Evolutionary conservation across 768 basidiomycete species (phyloP), one percentile per base, ranked within the genome.

Genomic region (Suillus ampliporus): DNA sequence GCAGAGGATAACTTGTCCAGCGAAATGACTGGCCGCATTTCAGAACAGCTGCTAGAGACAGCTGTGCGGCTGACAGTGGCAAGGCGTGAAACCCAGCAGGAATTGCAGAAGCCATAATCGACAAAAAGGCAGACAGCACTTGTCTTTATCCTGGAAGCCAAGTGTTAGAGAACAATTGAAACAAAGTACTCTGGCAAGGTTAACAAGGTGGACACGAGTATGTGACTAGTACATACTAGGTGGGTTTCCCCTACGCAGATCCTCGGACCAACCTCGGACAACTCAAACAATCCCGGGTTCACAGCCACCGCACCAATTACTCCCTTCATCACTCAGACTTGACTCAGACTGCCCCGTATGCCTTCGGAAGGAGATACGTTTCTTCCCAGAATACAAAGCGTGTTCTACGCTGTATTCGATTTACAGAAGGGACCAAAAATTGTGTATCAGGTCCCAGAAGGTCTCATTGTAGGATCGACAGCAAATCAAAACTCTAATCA

Each of bases 331-430:
- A 13, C n/a, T n/a, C n/a, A n/a, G n/a, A n/a, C n/a, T n/a, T n/a
- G n/a, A n/a, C n/a, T n/a, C n/a, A 31, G 31, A 31, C 23, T n/a
- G 11, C 28, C 19, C 28, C 21, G 21, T 40, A 84, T 82, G 82
- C 69, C 79, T 56, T 75, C 77, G 10, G 79, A 83, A 48, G 80
- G 79, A 53, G 88, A 88, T 74, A 93, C 91, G 11, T 94, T 91
- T 77, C 83, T 90, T 51, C 92, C 92, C 41, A 78, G 81, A 19
- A 90, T 94, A 61, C 87, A 89, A 68, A 95, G 94, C 13, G 90
- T 97, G 15, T 98, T 99, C 80, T 98, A 97, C 71, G 90, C 96
- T 4, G 88, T 91, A 15, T 99, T 99, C 73, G 94, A 99, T 76
- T 83, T 89, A 41, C 79, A 78, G 6, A 86, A 90, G 60, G 97